Percentiles rank a stretch among this genome's conserved stretches.
Conservation (phyloP, 352 stramenopile genomes). For the Globisporangium rhizosaccharum region DNA sequence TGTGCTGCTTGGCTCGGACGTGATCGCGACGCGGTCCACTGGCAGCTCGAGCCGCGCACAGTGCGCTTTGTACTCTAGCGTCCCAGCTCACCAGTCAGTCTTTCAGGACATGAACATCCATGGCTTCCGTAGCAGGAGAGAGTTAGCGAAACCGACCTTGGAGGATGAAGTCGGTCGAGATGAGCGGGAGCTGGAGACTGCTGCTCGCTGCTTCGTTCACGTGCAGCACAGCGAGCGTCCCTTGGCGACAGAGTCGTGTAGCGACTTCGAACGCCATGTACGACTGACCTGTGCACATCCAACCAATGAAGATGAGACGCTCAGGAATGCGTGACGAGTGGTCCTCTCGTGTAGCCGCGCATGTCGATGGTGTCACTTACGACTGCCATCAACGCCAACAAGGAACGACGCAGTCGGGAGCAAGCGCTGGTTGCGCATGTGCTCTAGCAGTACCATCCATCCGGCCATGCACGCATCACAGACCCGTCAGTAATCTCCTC, state of each 20-base stretch:
- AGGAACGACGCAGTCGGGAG: constrained; percentile 39
- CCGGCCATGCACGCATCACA: neutral
- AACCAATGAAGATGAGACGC: neutral
- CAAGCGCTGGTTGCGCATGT: constrained; percentile 30
- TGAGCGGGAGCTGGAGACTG: constrained; percentile 49
- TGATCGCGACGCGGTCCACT: constrained; percentile 31
- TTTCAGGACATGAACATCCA: neutral
- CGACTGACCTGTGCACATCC: constrained; percentile 35
- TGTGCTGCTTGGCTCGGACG: constrained; percentile 13
- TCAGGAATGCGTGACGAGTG: neutral
- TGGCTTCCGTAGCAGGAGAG: neutral
- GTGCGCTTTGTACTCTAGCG: constrained; percentile 49
- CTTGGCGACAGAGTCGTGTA: constrained; percentile 39
- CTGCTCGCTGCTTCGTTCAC: constrained; percentile 37
- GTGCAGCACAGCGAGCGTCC: constrained; percentile 34
- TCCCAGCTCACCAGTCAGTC: neutral
- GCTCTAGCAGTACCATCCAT: constrained; percentile 19
- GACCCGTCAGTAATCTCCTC: neutral
- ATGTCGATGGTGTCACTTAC: constrained; percentile 20
- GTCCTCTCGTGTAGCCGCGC: too few relatives aligned
- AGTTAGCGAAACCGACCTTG: constrained; percentile 20
- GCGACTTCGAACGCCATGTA: constrained; percentile 55
- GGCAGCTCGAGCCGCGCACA: constrained; percentile 35
- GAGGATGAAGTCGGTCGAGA: constrained; percentile 54
- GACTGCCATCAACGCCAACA: constrained; percentile 61